Percentiles rank a stretch among this genome's conserved stretches.
Conservation (phyloP, 2,329 filamentous ascomycete genomes). For the Ophiognomonia clavigignenti-juglandacearum region DNA sequence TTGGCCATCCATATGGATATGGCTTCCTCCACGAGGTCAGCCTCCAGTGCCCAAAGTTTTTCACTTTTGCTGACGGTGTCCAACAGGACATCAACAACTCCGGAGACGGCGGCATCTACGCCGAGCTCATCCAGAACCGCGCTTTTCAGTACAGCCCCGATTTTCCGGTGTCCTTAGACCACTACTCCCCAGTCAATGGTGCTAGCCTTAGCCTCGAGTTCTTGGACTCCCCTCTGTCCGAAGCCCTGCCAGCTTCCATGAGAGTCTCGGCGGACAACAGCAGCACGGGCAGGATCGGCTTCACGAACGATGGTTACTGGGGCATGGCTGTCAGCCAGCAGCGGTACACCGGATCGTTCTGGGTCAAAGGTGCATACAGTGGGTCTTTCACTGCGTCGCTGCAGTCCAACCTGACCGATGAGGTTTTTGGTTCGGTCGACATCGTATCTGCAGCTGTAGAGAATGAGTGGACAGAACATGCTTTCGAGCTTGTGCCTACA, state of each 20-base stretch:
- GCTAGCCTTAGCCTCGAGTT: conserved; percentile 42
- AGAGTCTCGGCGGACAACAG: conserved; percentile 27
- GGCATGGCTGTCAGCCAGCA: not conserved
- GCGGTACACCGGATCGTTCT: conserved; percentile 45
- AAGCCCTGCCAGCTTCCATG: conserved; percentile 47
- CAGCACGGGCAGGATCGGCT: conserved; percentile 1
- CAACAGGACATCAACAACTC: conserved; percentile 62
- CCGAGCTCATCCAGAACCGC: conserved; percentile 64
- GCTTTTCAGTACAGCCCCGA: conserved; percentile 57
- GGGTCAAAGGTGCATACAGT: conserved; percentile 44
- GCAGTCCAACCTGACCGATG: conserved; percentile 40
- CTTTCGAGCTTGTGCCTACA: conserved; percentile 32
- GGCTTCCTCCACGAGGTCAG: no score
- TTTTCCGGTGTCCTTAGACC: no score
- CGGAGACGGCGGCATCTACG: conserved; percentile 46
- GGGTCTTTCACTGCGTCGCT: conserved; percentile 42
- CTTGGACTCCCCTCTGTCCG: conserved; percentile 43
- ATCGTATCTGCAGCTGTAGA: conserved; percentile 47
- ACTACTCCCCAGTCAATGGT: conserved; percentile 39
- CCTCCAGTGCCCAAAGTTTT: no score
- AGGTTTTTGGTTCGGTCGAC: no score
- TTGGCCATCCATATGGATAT: no score
- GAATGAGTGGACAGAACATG: conserved; percentile 40
- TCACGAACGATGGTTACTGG: conserved; percentile 4
- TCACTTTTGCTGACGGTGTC: no score